phyloP scores from a whole-genome alignment of 768 basidiomycete species.

The Scleroderma citrinum region DNA sequence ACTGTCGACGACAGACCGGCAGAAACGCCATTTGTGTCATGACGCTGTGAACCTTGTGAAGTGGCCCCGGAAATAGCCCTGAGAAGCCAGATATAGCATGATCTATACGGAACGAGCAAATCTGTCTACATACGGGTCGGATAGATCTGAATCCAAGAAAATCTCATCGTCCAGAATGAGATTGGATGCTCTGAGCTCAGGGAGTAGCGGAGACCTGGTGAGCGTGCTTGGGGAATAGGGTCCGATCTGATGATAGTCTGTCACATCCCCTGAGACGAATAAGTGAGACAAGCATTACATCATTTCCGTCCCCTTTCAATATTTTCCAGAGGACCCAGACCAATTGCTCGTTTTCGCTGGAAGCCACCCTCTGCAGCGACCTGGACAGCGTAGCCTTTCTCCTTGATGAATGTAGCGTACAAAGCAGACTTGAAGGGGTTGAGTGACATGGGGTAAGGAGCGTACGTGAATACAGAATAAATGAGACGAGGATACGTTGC shows the following conservation, averaged over 20 bases:
- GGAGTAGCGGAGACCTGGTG: slow-evolving; percentile 67
- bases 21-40: slow-evolving; percentile 3
- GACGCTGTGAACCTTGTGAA: slow-evolving; percentile 2
- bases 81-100: slow-evolving; percentile 13
- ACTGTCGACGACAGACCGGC: slow-evolving; percentile 1
- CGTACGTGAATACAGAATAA: slow-evolving; percentile 77
- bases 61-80: slow-evolving; percentile 12
- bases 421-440: slow-evolving; percentile 80
- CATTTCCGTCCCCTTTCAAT: slow-evolving; percentile 73
- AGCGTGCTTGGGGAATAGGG: slow-evolving; percentile 74
- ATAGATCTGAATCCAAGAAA: slow-evolving; percentile 40
- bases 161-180: slow-evolving; percentile 60
- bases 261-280: slow-evolving; percentile 6
- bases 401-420: slow-evolving; percentile 59
- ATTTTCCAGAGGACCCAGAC: slow-evolving; percentile 89
- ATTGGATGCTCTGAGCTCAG: slow-evolving; percentile 69
- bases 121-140: slow-evolving; percentile 39
- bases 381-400: slow-evolving; percentile 55
- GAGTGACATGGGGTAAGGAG: slow-evolving; percentile 70
- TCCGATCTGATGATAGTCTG: slow-evolving; percentile 56
- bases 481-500: slow-evolving; percentile 71
- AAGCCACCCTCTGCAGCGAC: slow-evolving; percentile 43
- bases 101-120: background rate
- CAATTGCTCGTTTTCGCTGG: slow-evolving; percentile 64
- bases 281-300: slow-evolving; percentile 37